Evolutionary conservation across 805 yeast species (phyloP).

Genomic region (Candida vaughaniae): DNA sequence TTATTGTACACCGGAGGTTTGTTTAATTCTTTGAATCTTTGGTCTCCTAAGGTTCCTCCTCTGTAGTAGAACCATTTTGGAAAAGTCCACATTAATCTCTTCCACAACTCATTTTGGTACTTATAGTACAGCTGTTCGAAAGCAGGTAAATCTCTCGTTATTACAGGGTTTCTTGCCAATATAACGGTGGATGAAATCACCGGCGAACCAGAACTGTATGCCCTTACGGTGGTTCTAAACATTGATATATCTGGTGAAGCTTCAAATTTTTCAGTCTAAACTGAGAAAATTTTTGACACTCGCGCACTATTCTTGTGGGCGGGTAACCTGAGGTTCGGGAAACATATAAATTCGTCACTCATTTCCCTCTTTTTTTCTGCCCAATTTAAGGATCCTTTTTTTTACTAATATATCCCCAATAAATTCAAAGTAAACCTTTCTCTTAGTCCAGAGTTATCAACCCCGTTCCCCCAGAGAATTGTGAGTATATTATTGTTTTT

Average conservation of each 20-base stretch:
- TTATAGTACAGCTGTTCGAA: constrained; percentile 75
- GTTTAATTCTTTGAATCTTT: constrained; percentile 72
- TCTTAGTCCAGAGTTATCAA: no score
- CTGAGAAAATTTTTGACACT: constrained; percentile 1
- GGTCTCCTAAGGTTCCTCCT: constrained; percentile 85
- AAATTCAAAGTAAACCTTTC: no score
- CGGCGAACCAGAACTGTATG: constrained; percentile 5
- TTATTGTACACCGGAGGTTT: constrained; percentile 69
- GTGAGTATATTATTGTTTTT: no score
- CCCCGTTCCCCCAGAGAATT: no score
- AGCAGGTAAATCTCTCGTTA: constrained; percentile 71
- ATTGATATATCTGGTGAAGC: not conserved
- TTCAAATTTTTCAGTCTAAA: constrained; percentile 7
- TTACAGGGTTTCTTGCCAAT: constrained; percentile 78
- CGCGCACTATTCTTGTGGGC: not conserved
- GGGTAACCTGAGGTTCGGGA: constrained; percentile 9
- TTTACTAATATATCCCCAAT: no score
- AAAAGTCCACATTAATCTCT: constrained; percentile 95
- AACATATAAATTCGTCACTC: no score
- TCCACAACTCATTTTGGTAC: constrained; percentile 84
- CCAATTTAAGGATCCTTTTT: no score
- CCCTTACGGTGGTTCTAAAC: constrained; percentile 1
- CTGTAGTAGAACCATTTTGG: constrained; percentile 91
- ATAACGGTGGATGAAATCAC: constrained; percentile 52
- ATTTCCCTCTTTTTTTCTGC: constrained; percentile 4